Evolutionary conservation across 169 alveolate species (phyloP), one percentile per base, ranked within the genome.

Genomic region (Eimeria tenella): DNA sequence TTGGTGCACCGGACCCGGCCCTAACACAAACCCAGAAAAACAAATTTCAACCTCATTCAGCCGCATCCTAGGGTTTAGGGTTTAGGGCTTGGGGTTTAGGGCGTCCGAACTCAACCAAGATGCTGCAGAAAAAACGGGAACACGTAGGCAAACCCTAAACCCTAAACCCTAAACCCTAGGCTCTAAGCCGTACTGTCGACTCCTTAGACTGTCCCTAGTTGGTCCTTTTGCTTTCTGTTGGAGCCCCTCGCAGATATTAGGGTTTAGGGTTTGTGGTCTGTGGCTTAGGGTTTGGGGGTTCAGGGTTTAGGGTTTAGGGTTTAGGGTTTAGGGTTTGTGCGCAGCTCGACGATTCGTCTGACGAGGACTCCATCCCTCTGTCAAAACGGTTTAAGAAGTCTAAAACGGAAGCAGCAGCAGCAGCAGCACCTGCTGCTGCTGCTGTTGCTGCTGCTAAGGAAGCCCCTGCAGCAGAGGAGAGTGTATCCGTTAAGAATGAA

Each of bases 341-440:
- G 21, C 42, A 68, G 77, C 31, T 10, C 21, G 42, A 21, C 77
- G 77, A 68, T n/a, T 68, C 77, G 31, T 68, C 77, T 9, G 77
- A 68, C 77, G 77, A 68, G 77, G 77, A 68, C 19, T 19, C 77
- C 15, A 10, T 68, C 50, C 77, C 77, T 21, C 42, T 68, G 3
- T 10, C 77, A 7, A 68, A 68, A 21, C 77, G 77, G 31, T 68
- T 15, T n/a, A 68, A 68, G 55, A 15, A 68, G 77, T 19, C 15
- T 9, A 68, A 68, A 4, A n/a, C 9, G 9, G 77, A 68, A 21
- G 11, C 77, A 7, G 50, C 21, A 19, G 88, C 88, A 7, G 68
- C 70, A 42, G 88, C 68, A 42, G 63, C 88, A 5, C n/a, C 68
- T 79, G 63, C 88, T 49, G 88, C 88, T 50, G 63, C 88, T 50